Conservation (phyloP, 2,329 filamentous ascomycete species). For the Apiospora aurea region DNA sequence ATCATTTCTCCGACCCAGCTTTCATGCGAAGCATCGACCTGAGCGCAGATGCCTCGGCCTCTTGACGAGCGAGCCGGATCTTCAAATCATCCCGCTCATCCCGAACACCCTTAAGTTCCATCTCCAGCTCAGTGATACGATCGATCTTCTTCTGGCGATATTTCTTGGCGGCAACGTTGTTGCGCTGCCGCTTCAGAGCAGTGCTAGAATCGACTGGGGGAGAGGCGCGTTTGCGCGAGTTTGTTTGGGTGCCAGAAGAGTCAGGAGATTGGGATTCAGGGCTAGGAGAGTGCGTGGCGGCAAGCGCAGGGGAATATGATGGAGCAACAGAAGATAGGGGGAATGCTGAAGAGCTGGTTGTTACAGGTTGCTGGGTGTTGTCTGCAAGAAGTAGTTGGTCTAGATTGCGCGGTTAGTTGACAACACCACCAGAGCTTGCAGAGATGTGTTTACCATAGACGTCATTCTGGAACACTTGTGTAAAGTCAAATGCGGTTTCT, state of each 20-base stretch:
- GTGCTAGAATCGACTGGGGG: slow-evolving; percentile 41
- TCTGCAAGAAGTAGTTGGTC: slow-evolving; percentile 32
- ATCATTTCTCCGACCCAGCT: slow-evolving; percentile 27
- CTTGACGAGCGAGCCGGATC: slow-evolving; percentile 67
- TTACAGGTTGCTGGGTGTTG: slow-evolving; percentile 16
- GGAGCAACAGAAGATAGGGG: slow-evolving; percentile 20
- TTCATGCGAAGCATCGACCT: slow-evolving; percentile 55
- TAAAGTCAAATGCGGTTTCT: slow-evolving; percentile 27
- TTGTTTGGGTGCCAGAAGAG: slow-evolving; percentile 16
- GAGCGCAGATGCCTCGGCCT: slow-evolving; percentile 70
- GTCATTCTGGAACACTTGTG: slow-evolving; percentile 28
- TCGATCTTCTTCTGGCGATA: slow-evolving; percentile 76
- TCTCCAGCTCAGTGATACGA: slow-evolving; percentile 68
- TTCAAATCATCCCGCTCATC: slow-evolving; percentile 69
- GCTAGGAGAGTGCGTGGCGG: slow-evolving; percentile 3
- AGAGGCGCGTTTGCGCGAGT: slow-evolving; percentile 30
- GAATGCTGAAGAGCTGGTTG: slow-evolving; percentile 22
- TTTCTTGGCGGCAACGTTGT: slow-evolving; percentile 74
- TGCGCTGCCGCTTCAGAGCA: slow-evolving; percentile 66
- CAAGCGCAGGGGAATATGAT: neutral
- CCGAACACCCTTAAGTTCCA: slow-evolving; percentile 63
- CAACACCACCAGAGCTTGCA: neutral
- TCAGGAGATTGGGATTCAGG: slow-evolving; percentile 10
- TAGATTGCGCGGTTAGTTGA: slow-evolving; percentile 23
- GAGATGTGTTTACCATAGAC: slow-evolving; percentile 22